Percentiles rank a stretch among this genome's conserved stretches.
These are phyloP conservation scores for Trametes versicolor DNA, from an alignment of 1,284 basidiomycete species.

Conservation along the genomic window DNA sequence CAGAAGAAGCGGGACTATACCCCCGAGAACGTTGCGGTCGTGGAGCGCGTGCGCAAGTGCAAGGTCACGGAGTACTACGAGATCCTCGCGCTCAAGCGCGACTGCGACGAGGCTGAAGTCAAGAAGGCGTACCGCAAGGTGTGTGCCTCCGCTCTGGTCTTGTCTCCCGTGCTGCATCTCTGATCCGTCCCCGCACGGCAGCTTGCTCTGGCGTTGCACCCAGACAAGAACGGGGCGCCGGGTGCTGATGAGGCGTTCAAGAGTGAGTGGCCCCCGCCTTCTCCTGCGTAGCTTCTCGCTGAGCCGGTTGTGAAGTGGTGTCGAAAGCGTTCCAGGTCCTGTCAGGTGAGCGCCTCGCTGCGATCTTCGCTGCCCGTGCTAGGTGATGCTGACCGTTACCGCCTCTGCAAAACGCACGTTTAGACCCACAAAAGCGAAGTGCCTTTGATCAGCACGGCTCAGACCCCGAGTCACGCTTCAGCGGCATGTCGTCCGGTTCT, in stretches of 20 bases:
- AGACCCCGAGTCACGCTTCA: constrained; percentile 85
- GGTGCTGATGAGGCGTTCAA: constrained; percentile 99
- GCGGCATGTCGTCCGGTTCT: constrained; percentile 67
- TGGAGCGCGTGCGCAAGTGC: constrained; percentile 88
- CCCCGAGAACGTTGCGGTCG: constrained; percentile 84
- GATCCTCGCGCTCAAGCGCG: constrained; percentile 87
- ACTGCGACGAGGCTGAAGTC: constrained; percentile 89
- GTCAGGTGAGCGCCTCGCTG: constrained; percentile 63
- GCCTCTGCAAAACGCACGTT: background rate
- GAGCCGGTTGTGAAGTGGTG: constrained; percentile 72
- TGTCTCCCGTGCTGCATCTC: constrained; percentile 19
- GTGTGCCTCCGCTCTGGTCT: constrained; percentile 35
- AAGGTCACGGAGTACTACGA: constrained; percentile 94
- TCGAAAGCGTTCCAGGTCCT: constrained; percentile 98
- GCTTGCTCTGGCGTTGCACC: constrained; percentile 94
- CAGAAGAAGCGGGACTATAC: constrained; percentile 88
- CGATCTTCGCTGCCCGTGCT: constrained; percentile 9
- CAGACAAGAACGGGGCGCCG: constrained; percentile 98
- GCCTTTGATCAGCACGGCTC: constrained; percentile 87
- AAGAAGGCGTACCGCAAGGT: constrained; percentile 99
- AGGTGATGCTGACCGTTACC: constrained; percentile 9
- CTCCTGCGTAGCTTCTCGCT: constrained; percentile 4
- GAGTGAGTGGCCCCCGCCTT: constrained; percentile 61
- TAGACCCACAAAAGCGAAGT: constrained; percentile 91
- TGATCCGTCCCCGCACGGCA: constrained; percentile 43